Percentiles rank a stretch among this genome's conserved stretches.
These are phyloP conservation scores for Termitomyces sp. DNA, from an alignment of 1,284 basidiomycete genomes.

Conservation along the genomic window DNA sequence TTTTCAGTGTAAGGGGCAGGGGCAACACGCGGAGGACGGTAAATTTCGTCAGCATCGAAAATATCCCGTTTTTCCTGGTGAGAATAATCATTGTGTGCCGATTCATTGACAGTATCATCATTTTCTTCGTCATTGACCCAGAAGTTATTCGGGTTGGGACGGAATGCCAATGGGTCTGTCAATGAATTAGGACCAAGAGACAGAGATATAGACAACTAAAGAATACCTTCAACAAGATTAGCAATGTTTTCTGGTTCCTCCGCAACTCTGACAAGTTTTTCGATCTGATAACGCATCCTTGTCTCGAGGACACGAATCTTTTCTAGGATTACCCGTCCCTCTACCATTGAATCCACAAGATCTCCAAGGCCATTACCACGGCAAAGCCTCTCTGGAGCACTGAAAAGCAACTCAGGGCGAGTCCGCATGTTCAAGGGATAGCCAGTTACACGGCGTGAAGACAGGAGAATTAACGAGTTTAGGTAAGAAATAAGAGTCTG, in stretches of 20 bases:
- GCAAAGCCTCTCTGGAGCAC: conserved; percentile 40
- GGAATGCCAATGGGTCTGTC: conserved; percentile 84
- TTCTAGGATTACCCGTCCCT: conserved; percentile 72
- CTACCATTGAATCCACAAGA: conserved; percentile 67
- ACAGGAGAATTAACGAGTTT: conserved; percentile 78
- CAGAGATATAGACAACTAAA: conserved; percentile 1
- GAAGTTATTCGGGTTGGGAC: conserved; percentile 78
- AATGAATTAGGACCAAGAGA: neutral
- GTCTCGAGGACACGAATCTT: conserved; percentile 78
- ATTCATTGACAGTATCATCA: conserved; percentile 26
- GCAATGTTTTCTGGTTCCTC: conserved; percentile 50
- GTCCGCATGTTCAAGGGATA: conserved; percentile 51
- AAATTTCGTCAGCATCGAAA: conserved; percentile 46
- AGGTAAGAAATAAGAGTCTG: conserved; percentile 84
- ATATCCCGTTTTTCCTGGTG: neutral
- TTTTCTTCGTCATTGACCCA: conserved; percentile 33
- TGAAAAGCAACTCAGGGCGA: conserved; percentile 49
- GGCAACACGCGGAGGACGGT: conserved; percentile 89
- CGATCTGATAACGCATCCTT: conserved; percentile 92
- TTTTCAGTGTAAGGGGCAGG: conserved; percentile 87
- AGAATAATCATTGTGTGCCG: neutral
- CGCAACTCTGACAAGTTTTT: conserved; percentile 81
- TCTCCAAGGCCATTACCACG: conserved; percentile 61
- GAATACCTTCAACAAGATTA: conserved; percentile 61
- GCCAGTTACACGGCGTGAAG: conserved; percentile 63